These are phyloP conservation scores for Mycena sanguinolenta DNA, from an alignment of 768 basidiomycete genomes.

Conservation along the genomic window DNA sequence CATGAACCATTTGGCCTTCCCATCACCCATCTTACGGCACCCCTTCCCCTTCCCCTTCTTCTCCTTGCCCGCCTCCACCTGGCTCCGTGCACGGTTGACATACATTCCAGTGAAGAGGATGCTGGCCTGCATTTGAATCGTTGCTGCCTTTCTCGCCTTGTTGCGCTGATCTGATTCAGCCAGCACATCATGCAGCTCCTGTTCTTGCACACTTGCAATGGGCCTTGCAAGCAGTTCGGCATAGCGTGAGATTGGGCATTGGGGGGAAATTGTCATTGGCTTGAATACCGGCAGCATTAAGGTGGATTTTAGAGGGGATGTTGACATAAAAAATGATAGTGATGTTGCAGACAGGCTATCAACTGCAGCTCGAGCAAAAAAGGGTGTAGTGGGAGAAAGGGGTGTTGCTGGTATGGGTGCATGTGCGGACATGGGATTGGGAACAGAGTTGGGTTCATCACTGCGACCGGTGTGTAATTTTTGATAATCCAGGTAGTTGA, in stretches of 20 bases:
- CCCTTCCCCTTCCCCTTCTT: neutral
- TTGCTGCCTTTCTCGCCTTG: neutral
- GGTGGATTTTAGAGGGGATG: neutral
- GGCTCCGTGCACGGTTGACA: neutral
- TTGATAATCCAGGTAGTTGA: slow-evolving; percentile 1
- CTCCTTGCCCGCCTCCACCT: slow-evolving; percentile 3
- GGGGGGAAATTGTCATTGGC: neutral
- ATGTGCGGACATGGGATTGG: no score
- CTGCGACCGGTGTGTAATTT: slow-evolving; percentile 4
- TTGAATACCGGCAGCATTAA: neutral
- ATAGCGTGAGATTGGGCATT: neutral
- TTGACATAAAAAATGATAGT: neutral
- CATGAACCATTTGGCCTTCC: slow-evolving; percentile 16
- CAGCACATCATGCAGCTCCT: neutral
- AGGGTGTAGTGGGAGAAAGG: neutral
- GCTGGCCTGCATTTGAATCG: slow-evolving; percentile 8
- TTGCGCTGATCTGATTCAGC: neutral
- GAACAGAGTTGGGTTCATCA: no score
- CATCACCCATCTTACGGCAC: slow-evolving; percentile 6
- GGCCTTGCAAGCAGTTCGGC: neutral
- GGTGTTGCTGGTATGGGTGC: no score
- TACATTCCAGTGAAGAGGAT: slow-evolving; percentile 4
- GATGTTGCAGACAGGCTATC: neutral
- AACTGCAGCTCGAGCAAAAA: neutral
- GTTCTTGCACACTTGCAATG: neutral